Base-by-base conservation (phyloP, 768 basidiomycete genomes). In the Phaffia tasmanica region DNA sequence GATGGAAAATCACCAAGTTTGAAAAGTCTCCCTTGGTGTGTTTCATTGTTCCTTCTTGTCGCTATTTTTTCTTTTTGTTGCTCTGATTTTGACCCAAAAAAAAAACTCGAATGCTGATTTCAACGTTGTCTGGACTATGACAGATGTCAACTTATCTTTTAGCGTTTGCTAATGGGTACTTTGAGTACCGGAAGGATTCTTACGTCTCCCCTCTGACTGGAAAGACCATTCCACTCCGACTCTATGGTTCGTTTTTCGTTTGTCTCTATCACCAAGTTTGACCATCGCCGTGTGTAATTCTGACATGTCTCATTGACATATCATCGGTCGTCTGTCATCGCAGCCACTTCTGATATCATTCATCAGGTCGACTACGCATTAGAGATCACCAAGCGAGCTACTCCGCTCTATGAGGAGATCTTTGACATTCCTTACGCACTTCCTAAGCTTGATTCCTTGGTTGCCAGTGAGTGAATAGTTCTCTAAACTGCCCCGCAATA, bases 341-440 rank as follows among this genome's bases (percentile, higher is more conserved):
- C 70, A 89, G 87, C 86, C 9, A 94, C 90, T 8, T 78, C 83
- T 67, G 86, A 95, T 72, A 78, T 85, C 70, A 88, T 95, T 71
- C 80, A 85, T 70, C 90, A 91, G 73, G 86, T 86, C 7, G 73
- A 86, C 70, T 90, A 90, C 72, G 87, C 88, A 18, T 84, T 98
- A 51, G 89, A 93, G 71, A 85, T 94, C 71, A 94, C 81, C 51
- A 73, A 75, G 72, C 57, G 27, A 23, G 87, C 88, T 14, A 78
- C 95, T 18, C 91, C 92, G 19, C 74, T 91, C n/a, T 97, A 93
- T 75, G 93, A 98, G 77, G 80, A 86, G 8, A 82, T 94, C 64
- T 97, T 97, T 74, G 85, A 93, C 70, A 85, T 97, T 70, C 87
- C 86, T 66, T 98, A 86, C 75, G 90, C 93, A 27, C 81, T 98